phyloP scores from a whole-genome alignment of 2,329 filamentous ascomycete species.

The Penicillium hordei region DNA sequence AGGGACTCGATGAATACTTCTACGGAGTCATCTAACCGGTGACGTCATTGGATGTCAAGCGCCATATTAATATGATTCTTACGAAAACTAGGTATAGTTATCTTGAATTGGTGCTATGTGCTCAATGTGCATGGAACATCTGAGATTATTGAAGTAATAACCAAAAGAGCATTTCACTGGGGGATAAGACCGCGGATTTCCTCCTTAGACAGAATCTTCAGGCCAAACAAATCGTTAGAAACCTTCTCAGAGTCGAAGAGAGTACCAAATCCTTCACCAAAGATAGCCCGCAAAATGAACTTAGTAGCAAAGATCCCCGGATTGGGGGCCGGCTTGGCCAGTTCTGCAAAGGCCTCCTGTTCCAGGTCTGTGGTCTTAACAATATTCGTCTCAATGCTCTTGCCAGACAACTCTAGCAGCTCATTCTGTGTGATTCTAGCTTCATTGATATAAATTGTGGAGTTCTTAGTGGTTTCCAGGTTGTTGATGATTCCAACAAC shows the following conservation, averaged over 20 bases:
- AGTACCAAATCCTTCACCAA: conserved; percentile 34
- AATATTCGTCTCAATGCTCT: conserved; percentile 26
- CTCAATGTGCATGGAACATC: background rate
- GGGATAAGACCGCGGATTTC: conserved; percentile 25
- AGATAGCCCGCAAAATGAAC: conserved; percentile 35
- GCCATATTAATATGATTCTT: conserved; percentile 36
- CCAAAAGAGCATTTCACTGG: background rate
- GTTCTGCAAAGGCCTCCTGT: conserved; percentile 29
- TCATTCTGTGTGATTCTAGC: conserved; percentile 48
- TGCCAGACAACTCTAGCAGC: conserved; percentile 32
- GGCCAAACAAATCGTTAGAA: conserved; percentile 43
- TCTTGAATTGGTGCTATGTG: background rate
- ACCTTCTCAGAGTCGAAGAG: conserved; percentile 27
- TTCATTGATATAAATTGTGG: conserved; percentile 49
- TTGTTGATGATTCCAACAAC: conserved; percentile 52
- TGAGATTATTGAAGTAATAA: background rate
- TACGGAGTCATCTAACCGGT: too few species aligned
- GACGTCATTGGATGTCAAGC: background rate
- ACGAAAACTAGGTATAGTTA: background rate
- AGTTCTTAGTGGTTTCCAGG: conserved; percentile 56
- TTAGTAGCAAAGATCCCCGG: conserved; percentile 22
- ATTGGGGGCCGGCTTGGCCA: conserved; percentile 32
- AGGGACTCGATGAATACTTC: too few species aligned
- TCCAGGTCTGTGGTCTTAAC: conserved; percentile 31
- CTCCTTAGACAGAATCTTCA: conserved; percentile 34